Conservation (phyloP, 495 filamentous ascomycete species). For the Cairneyella variabilis region DNA sequence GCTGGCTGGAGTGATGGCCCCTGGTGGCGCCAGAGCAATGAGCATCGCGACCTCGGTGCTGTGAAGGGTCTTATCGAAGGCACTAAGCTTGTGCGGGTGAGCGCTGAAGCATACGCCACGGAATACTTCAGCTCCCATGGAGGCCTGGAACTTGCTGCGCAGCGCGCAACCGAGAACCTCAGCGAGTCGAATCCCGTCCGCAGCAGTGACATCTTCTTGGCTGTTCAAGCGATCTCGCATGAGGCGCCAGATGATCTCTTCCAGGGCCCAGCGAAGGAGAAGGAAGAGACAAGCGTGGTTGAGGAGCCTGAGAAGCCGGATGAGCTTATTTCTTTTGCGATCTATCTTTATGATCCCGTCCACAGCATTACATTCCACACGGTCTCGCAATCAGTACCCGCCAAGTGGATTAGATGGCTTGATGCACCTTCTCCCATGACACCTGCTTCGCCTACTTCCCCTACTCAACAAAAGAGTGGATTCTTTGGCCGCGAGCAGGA, state of each 20-base stretch:
- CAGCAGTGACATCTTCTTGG: slow-evolving; percentile 90
- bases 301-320: slow-evolving; percentile 47
- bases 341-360: slow-evolving; percentile 90
- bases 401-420: slow-evolving; percentile 86
- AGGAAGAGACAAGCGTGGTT: slow-evolving; percentile 32
- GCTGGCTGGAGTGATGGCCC: slow-evolving; percentile 86
- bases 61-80: slow-evolving; percentile 80
- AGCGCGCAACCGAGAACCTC: slow-evolving; percentile 66
- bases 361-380: slow-evolving; percentile 86
- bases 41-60: slow-evolving; percentile 70
- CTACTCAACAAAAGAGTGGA: slow-evolving; percentile 36
- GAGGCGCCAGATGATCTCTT: slow-evolving; percentile 62
- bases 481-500: slow-evolving; percentile 25
- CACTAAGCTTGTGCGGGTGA: slow-evolving; percentile 81
- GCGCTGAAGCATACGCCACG: slow-evolving; percentile 78
- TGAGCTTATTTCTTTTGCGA: slow-evolving; percentile 70
- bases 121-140: slow-evolving; percentile 77
- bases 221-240: slow-evolving; percentile 80
- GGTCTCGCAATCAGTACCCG: slow-evolving; percentile 78
- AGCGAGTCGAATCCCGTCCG: slow-evolving; percentile 85
- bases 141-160: slow-evolving; percentile 75
- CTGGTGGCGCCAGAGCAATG: slow-evolving; percentile 81
- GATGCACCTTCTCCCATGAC: slow-evolving; percentile 65
- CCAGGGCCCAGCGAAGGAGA: slow-evolving; percentile 42
- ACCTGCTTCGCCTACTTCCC: slow-evolving; percentile 28